Conservation (phyloP, 139 green algal species). For the Coccomyxa sp. region DNA sequence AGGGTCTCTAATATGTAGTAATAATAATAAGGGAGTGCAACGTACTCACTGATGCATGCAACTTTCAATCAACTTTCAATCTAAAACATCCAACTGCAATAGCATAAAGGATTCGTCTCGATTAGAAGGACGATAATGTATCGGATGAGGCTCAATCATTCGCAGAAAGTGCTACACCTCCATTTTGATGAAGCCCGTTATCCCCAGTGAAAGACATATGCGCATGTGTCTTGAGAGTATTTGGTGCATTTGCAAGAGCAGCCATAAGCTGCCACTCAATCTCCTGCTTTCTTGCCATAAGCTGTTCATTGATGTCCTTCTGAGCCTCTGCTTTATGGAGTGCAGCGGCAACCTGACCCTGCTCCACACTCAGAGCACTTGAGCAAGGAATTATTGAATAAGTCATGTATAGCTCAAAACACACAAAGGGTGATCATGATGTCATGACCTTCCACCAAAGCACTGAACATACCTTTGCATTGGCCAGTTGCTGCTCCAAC, state of each 20-base stretch:
- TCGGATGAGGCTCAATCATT: not conserved
- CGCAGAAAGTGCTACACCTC: not conserved
- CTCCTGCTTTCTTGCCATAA: slow-evolving; percentile 52
- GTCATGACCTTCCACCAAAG: not conserved
- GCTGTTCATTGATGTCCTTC: slow-evolving; percentile 38
- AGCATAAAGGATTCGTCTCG: no score
- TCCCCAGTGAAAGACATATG: not conserved
- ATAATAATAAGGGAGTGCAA: no score
- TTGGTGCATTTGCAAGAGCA: slow-evolving; percentile 13
- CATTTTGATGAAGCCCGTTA: not conserved
- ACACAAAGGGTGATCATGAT: not conserved
- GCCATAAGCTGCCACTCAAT: slow-evolving; percentile 66
- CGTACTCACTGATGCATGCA: no score
- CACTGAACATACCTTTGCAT: not conserved
- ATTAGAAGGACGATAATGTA: no score
- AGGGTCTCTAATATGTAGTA: no score
- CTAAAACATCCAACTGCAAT: no score
- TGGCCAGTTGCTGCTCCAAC: slow-evolving; percentile 5
- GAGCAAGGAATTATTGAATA: not conserved
- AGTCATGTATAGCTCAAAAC: not conserved
- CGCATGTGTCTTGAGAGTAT: not conserved
- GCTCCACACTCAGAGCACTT: not conserved
- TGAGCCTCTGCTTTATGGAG: slow-evolving; percentile 21
- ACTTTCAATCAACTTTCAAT: no score
- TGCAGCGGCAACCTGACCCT: not conserved